Evolutionary conservation across 2,329 filamentous ascomycete genomes (phyloP), one percentile per base, ranked within the genome.

Genomic region (Acrodontium crateriforme): DNA sequence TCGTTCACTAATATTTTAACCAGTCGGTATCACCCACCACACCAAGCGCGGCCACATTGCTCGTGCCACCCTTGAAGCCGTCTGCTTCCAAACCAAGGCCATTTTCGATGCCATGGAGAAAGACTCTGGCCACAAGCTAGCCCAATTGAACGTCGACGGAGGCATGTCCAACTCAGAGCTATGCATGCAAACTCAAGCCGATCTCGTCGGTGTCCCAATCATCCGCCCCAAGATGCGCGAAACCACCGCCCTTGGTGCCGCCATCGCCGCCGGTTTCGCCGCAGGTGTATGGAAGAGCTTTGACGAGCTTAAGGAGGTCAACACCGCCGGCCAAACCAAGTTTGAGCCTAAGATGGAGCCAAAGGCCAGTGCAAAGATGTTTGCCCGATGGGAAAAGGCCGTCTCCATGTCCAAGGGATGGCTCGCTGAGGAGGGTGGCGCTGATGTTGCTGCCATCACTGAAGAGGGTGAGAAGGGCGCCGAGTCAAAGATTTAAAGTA

Each of bases 81-180:
- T 81, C 19, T 92, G 84, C 60, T 91, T 81, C 63, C 84, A 93
- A 56, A 92, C 82, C 14, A 84, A 84, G 45, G 84, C 84, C 13
- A 92, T 93, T 45, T 69, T 93, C 14, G 77, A 89, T 48, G 82
- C 84, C 37, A 93, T 93, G 84, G 81, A 80, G 48, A 73, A 77
- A 42, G 84, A 92, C 56, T 84, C 77, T 29, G 74, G 75, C 18
- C 75, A 85, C 49, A 71, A 71, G 38, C 67, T 93, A 17, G 67
- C 71, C 32, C 71, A 76, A 39, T 65, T 93, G 23, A 77, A 80
- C 18, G 84, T 92, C 23, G 84, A 93, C 48, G 84, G 84, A 32
- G 84, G 84, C 33, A 81, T 93, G 67, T 84, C 78, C 45, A 87
- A 82, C 56, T 87, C 80, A 8, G 78, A 85, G 49, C 65, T 92